Evolutionary conservation across 108 stramenopile species (phyloP), one percentile per base, ranked within the genome.

Genomic region (Nannochloropsis granulata): DNA sequence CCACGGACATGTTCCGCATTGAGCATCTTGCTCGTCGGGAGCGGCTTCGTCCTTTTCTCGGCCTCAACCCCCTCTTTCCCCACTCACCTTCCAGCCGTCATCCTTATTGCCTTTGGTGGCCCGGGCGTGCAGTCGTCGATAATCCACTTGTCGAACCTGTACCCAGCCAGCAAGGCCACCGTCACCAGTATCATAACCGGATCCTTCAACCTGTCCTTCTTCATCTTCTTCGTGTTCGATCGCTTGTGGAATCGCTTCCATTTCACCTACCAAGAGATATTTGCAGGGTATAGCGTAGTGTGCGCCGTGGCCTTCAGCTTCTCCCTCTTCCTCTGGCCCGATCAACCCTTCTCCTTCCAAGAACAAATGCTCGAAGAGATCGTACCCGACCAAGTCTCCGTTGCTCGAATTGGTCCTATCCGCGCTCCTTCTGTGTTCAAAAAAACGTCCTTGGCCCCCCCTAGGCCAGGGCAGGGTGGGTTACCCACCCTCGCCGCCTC

Each of bases 81-180:
- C n/a, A 23, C 43, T 21, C 78, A 78, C 44, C 24, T 84, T 12
- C 78, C 80, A 5, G 83, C 79, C 56, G 45, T 84, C 24, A 23
- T 78, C 7, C 43, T 80, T 12, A 84, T 87, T 2, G 82, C 86
- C 19, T 84, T 84, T 23, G 86, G 86, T 13, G 86, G 86, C 14
- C 86, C 86, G 13, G 86, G 86, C n/a, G 83, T 80, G 16, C 86
- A 87, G 43, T 83, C 56, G 43, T 21, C 79, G 12, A 78, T 87
- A 13, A 84, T 87, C 19, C 86, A 87, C 23, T 14, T 87, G 24
- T 78, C 71, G n/a, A 84, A 87, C 44, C 26, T 87, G 19, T 80
- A 43, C 19, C 86, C 86, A 25, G 42, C 78, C 13, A 13, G 79
- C 24, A 43, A 43, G 21, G 43, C 82, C 8, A 80, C 82, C 13